phyloP scores from a whole-genome alignment of 2,329 filamentous ascomycete species.

The Teratosphaeria nubilosa region DNA sequence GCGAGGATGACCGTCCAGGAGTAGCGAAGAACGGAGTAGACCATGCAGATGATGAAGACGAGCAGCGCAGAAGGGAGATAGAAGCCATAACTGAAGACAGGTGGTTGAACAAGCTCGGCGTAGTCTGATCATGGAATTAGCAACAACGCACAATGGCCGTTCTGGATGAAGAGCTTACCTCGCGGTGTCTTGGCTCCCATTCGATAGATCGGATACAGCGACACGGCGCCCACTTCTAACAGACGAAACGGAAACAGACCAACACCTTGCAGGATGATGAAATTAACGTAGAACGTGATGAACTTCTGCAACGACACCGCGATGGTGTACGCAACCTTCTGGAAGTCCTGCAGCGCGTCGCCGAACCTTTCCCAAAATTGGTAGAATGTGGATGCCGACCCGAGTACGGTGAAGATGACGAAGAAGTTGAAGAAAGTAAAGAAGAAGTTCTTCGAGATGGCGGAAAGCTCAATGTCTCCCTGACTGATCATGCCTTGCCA shows the following conservation, averaged over 20 bases:
- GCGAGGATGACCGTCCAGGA: slow-evolving; percentile 75
- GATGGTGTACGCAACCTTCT: slow-evolving; percentile 63
- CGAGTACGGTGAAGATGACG: slow-evolving; percentile 81
- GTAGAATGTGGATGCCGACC: slow-evolving; percentile 67
- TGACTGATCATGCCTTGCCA: slow-evolving; percentile 91
- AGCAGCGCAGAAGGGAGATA: slow-evolving; percentile 87
- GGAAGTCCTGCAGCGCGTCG: slow-evolving; percentile 68
- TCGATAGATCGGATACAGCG: slow-evolving; percentile 69
- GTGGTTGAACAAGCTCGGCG: slow-evolving; percentile 69
- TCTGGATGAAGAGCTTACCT: slow-evolving; percentile 24
- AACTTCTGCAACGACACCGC: slow-evolving; percentile 66
- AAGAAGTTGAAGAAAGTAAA: slow-evolving; percentile 99
- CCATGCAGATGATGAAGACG: slow-evolving; percentile 87
- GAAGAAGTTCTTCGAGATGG: slow-evolving; percentile 96
- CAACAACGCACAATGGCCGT: neutral
- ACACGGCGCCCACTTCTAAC: slow-evolving; percentile 77
- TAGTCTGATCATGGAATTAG: slow-evolving; percentile 46
- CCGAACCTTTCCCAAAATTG: slow-evolving; percentile 53
- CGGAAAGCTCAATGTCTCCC: slow-evolving; percentile 84
- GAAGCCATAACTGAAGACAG: slow-evolving; percentile 90
- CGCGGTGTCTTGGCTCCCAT: slow-evolving; percentile 77
- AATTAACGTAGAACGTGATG: slow-evolving; percentile 80
- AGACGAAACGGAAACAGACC: slow-evolving; percentile 88
- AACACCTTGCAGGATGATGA: slow-evolving; percentile 88
- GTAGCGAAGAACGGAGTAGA: slow-evolving; percentile 76